A percentile compares a stretch with the other conserved stretches of the same genome.
These are phyloP conservation scores for Fusarium proliferatum DNA, from an alignment of 2,329 filamentous ascomycete species.

Conservation along the genomic window DNA sequence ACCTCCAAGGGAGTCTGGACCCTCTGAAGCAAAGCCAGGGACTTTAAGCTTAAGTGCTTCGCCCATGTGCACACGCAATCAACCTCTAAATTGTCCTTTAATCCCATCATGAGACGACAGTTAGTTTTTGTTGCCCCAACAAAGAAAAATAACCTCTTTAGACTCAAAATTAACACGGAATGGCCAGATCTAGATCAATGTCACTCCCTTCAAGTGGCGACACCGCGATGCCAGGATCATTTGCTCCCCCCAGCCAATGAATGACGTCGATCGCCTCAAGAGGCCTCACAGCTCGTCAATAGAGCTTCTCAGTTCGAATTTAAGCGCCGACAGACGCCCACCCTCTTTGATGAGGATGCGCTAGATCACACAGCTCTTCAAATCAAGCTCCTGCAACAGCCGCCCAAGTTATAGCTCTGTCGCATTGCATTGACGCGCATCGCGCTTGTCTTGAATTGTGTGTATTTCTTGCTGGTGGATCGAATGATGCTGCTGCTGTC, in stretches of 20 bases:
- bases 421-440: conserved; percentile 29
- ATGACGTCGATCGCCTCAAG: conserved; percentile 40
- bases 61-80: conserved; percentile 33
- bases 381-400: conserved; percentile 21
- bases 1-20: not conserved
- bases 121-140: not conserved
- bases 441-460: conserved; percentile 38
- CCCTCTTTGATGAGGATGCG: conserved; percentile 14
- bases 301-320: conserved; percentile 27
- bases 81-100: not conserved
- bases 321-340: conserved; percentile 44
- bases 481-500: conserved; percentile 12
- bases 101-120: not conserved
- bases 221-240: conserved; percentile 22
- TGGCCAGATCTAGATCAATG: conserved; percentile 5
- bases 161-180: not conserved
- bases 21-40: conserved; percentile 9
- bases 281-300: conserved; percentile 40
- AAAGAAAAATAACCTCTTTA: not conserved
- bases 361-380: conserved; percentile 23
- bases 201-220: conserved; percentile 26
- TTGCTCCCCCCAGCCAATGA: conserved; percentile 34
- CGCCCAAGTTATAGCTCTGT: conserved; percentile 15
- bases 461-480: conserved; percentile 18
- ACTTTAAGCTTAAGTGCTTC: conserved; percentile 41